phyloP scores from a whole-genome alignment of 495 filamentous ascomycete genomes.

The Penicillium arizonense region DNA sequence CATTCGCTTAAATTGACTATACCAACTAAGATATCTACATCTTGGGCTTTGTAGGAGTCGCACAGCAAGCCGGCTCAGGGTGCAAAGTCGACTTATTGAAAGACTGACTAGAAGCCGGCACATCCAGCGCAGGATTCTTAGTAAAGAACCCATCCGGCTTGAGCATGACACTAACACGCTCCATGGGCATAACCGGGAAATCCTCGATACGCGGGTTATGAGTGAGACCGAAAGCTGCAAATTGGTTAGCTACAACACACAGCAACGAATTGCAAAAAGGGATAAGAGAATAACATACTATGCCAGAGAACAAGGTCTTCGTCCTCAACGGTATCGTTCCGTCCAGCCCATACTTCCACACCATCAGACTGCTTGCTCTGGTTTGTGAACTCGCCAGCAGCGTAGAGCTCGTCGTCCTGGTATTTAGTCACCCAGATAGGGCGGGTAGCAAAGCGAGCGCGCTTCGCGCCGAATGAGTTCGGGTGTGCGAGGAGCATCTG shows the following conservation, averaged over 20 bases:
- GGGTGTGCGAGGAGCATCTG: constrained; percentile 76
- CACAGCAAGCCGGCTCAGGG: constrained; percentile 36
- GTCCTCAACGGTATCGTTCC: constrained; percentile 49
- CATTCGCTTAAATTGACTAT: not conserved
- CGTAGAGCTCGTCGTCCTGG: constrained; percentile 75
- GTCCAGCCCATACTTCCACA: constrained; percentile 40
- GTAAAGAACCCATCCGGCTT: constrained; percentile 75
- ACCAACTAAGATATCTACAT: constrained; percentile 12
- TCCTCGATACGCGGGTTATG: constrained; percentile 61
- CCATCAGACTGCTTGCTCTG: constrained; percentile 64
- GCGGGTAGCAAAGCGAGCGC: constrained; percentile 80
- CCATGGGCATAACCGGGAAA: constrained; percentile 65
- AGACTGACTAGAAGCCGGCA: constrained; percentile 42
- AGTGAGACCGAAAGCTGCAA: constrained; percentile 57
- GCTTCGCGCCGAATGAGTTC: constrained; percentile 66
- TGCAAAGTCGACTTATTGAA: constrained; percentile 41
- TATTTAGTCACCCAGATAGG: constrained; percentile 83
- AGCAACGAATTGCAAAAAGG: not conserved
- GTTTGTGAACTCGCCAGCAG: constrained; percentile 85
- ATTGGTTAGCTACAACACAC: not conserved
- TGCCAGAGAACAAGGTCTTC: constrained; percentile 45
- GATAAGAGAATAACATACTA: constrained; percentile 26
- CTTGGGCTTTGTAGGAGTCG: constrained; percentile 29
- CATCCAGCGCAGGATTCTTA: constrained; percentile 71
- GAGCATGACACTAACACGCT: constrained; percentile 54